Base-by-base conservation (phyloP, 2,329 filamentous ascomycete genomes). In the Cytospora mali region DNA sequence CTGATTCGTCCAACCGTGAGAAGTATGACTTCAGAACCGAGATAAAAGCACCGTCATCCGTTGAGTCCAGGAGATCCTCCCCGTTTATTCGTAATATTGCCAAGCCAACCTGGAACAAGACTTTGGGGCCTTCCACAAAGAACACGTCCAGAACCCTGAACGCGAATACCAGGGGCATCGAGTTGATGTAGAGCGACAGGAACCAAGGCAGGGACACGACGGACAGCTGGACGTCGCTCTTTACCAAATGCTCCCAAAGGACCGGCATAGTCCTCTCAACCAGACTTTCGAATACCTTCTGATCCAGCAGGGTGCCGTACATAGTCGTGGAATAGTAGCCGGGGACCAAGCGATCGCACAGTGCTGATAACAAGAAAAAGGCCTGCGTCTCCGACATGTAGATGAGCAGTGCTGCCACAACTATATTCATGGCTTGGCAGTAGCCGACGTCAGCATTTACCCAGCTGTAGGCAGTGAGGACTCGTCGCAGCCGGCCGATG, bases 241-340 rank as follows among this genome's bases (percentile, higher is more conserved):
- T 96, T 68, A 93, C 90, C n/a, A 99, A 86, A 72, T 99, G 95
- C 25, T 98, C 94, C 93, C 95, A 99, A 18, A 99, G 84, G 63
- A 99, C 90, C 1, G 95, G 95, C 93, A 99, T 98, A 1, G 95
- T 99, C 78, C 92, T 95, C 75, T 99, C 95, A n/a, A 99, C 95
- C 4, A 99, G 82, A 2, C 91, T 96, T 77, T 99, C 95, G 71
- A 99, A 99, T 16, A 99, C 95, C 69, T 95, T 92, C 72, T 99
- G 95, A 72, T 99, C 95, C 46, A 99, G 84, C 6, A 99, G 82
- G 1, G 95, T 99, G 69, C 95, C 95, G 76, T 99, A 99, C 95
- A 99, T 99, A 68, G 96, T 99, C 21, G 91, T 96, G 6, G 94
- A 98, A 76, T 99, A 99, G 79, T 99, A 99, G 5, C 95, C 95